Evolutionary conservation across 2,329 filamentous ascomycete species (phyloP).

Genomic region (Colletotrichum tropicicola): DNA sequence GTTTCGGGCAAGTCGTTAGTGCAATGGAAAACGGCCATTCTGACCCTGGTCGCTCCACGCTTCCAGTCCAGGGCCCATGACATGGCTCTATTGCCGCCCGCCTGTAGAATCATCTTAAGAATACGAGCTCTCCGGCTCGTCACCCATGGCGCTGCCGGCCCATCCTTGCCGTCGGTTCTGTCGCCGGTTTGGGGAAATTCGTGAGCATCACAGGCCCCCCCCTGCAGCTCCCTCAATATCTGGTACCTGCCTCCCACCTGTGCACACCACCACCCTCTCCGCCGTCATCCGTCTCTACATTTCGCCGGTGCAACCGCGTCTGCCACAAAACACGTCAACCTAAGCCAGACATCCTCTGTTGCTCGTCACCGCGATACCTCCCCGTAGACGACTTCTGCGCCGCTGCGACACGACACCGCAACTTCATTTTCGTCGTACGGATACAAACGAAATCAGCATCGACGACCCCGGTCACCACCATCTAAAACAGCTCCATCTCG

Average conservation of each 20-base stretch:
- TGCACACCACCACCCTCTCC: not conserved
- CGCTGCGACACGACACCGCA: not conserved
- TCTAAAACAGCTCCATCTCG: conserved; percentile 22
- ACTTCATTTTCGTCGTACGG: not conserved
- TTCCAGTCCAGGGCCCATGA: conserved; percentile 21
- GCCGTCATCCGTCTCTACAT: not conserved
- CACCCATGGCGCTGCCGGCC: not conserved
- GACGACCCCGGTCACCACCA: not conserved
- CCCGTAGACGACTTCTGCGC: not conserved
- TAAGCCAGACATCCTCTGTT: not conserved
- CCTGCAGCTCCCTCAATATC: conserved; percentile 22
- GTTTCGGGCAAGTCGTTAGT: conserved; percentile 24
- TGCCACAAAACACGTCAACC: not conserved
- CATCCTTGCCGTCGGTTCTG: conserved; percentile 23
- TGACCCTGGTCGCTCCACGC: conserved; percentile 13
- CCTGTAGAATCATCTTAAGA: conserved; percentile 22
- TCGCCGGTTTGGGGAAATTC: conserved; percentile 19
- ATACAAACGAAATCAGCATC: conserved; percentile 4
- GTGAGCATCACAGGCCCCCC: conserved; percentile 6
- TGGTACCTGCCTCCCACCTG: conserved; percentile 14
- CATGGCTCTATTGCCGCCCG: conserved; percentile 24
- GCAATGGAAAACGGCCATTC: conserved; percentile 3
- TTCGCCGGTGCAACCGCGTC: not conserved
- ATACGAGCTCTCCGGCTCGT: conserved; percentile 18
- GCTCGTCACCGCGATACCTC: not conserved